Evolutionary conservation across 768 basidiomycete genomes (phyloP), one percentile per base, ranked within the genome.

Genomic region (Lentinus brumalis): DNA sequence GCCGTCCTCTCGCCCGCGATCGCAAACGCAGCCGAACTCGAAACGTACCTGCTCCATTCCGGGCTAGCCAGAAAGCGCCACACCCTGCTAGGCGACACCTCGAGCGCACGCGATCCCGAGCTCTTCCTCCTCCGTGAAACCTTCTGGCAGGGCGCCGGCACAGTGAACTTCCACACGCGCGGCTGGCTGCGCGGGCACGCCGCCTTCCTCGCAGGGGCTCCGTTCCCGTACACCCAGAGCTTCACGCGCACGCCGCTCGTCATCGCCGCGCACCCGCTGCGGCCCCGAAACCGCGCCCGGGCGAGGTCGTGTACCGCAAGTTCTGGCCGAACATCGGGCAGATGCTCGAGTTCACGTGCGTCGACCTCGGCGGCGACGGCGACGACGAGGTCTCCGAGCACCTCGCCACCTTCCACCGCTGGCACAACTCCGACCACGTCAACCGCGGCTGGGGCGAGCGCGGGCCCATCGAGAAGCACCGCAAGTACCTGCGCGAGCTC

Each of bases 141-240:
- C 0, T 83, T 83, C 68, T 83, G 82, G 82, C 81, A 82, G 60
- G 81, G 77, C 5, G 81, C 80, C 1, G 82, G 81, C 12, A 77
- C 76, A 5, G 69, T 66, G 14, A 49, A 46, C 14, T 60, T 50
- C 44, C 76, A 78, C 54, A 10, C 58, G 1, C 65, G 65, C 26
- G 70, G 73, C 21, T 77, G 76, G 76, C 50, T 77, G 9, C 73
- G 67, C 65, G 60, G 79, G 68, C 71, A 68, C 69, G 18, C 64
- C 67, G 50, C 68, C 60, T n/a, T 62, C 59, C 18, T 60, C 61
- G 35, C 70, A 59, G n/a, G 44, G 30, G 60, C 64, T 0, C 61
- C 69, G 14, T 79, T 80, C 66, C 80, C 80, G 9, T 69, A 51
- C 45, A 60, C 77, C 4, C 71, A 73, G 16, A 72, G 75, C 2